Base-by-base conservation (phyloP, 108 stramenopile species). In the Phaeodactylum tricornutum region DNA sequence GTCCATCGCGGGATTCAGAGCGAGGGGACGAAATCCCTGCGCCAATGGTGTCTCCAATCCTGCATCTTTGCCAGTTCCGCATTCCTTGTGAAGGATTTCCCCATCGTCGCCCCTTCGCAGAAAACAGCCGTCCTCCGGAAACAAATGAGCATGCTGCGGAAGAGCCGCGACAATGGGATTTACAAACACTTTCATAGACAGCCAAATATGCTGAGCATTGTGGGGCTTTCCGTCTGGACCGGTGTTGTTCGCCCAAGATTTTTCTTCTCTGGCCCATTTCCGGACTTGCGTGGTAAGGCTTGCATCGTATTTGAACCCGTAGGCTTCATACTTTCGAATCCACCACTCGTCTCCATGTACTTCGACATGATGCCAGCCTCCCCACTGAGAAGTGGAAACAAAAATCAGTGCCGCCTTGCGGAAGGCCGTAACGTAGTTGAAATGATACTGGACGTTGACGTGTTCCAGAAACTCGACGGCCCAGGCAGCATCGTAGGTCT, bases 401-500 rank as follows among this genome's bases (percentile, higher is more conserved):
- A 84, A 86, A 27, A 93, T 57, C 14, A 89, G 48, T 14, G 92
- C 92, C 7, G 83, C 79, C 59, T 79, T 74, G 4, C 81, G 66
- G 44, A 93, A 84, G 14, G 73, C 56, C 4, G 87, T 59, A 3
- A 89, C 30, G 61, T 84, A 87, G 57, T 93, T 93, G 25, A 38
- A 46, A 7, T 84, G 81, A 53, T 56, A 84, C n/a, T 87, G 71
- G 15, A 81, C 35, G 9, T 73, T 70, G 7, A 81, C 39, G 35
- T 61, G 59, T 45, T 71, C 70, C 42, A 71, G 32, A 26, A 84
- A 84, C 47, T 92, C 89, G 7, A 86, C 84, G 17, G 59, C 61
- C 84, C 84, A 92, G 1, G 63, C 84, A 3, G 79, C 81, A 64
- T 86, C 84, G n/a, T 79, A 75, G 0, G 84, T 87, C 3, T 71